Percentiles rank a stretch among this genome's conserved stretches.
Evolutionary conservation across 352 stramenopile genomes (phyloP).

Genomic region (Phytophthora constricta): DNA sequence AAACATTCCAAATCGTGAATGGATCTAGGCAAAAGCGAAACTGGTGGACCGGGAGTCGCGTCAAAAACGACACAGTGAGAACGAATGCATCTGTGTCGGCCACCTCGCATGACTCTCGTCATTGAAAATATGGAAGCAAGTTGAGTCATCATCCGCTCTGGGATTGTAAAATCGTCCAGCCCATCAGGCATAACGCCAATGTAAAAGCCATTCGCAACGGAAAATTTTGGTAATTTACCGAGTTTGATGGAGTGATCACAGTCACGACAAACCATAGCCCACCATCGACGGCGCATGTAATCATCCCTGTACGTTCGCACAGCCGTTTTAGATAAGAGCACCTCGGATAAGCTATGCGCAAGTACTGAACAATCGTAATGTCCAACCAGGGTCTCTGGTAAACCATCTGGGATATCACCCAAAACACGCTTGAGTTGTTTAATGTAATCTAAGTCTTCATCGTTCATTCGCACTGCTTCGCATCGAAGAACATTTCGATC

Average conservation of each 20-base stretch:
- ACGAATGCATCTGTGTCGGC: constrained; percentile 4
- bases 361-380: neutral
- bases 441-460: neutral
- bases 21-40: neutral
- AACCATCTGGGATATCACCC: too few species aligned
- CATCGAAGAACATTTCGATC: neutral
- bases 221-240: constrained; percentile 9
- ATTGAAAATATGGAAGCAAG: neutral
- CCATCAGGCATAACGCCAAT: neutral
- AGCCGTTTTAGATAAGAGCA: too few species aligned
- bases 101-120: constrained; percentile 12
- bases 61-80: constrained; percentile 16
- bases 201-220: constrained; percentile 12
- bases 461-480: neutral
- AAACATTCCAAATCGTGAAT: neutral
- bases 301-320: neutral
- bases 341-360: too few species aligned
- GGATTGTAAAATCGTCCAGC: neutral
- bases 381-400: neutral
- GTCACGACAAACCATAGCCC: constrained; percentile 7
- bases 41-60: neutral
- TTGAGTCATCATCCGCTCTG: constrained; percentile 13
- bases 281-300: too few species aligned
- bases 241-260: constrained; percentile 3
- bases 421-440: too few species aligned